These are phyloP conservation scores for Mimosa bimucronata DNA, from an alignment of 306 rosid genomes.

Conservation along the genomic window DNA sequence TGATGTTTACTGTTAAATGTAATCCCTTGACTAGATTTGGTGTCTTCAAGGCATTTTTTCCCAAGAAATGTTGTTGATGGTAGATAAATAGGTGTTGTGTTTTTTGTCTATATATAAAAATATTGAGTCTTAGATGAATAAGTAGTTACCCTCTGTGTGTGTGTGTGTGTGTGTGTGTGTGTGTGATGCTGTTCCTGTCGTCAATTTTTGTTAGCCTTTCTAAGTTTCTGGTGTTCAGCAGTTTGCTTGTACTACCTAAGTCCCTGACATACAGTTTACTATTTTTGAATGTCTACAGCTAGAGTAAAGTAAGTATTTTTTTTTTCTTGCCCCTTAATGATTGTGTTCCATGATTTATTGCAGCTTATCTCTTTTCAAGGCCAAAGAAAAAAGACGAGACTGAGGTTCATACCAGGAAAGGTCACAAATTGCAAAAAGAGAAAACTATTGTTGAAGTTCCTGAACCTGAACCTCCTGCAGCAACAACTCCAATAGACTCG, in stretches of 20 bases:
- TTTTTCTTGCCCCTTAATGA: neutral
- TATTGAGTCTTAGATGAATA: neutral
- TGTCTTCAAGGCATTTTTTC: slow-evolving; percentile 2
- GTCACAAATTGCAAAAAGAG: slow-evolving; percentile 40
- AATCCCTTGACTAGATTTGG: neutral
- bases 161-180: too few relatives aligned
- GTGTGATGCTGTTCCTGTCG: too few relatives aligned
- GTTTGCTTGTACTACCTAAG: neutral
- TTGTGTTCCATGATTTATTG: slow-evolving; percentile 34
- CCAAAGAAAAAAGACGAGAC: slow-evolving; percentile 54
- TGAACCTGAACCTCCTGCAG: slow-evolving; percentile 6
- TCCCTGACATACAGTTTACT: slow-evolving; percentile 13
- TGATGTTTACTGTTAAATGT: slow-evolving; percentile 12
- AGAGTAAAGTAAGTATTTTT: neutral
- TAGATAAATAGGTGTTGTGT: neutral
- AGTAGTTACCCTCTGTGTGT: neutral
- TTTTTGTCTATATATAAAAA: neutral
- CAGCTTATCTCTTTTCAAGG: slow-evolving; percentile 74
- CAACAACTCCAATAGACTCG: slow-evolving; percentile 37
- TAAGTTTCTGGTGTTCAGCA: neutral
- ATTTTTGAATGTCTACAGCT: neutral
- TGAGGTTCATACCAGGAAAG: slow-evolving; percentile 36
- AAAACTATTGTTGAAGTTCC: slow-evolving; percentile 52
- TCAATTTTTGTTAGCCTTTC: neutral
- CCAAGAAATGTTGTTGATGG: neutral